Conservation (phyloP, 164 flowering plant genomes). For the Nymphaea thermarum region DNA sequence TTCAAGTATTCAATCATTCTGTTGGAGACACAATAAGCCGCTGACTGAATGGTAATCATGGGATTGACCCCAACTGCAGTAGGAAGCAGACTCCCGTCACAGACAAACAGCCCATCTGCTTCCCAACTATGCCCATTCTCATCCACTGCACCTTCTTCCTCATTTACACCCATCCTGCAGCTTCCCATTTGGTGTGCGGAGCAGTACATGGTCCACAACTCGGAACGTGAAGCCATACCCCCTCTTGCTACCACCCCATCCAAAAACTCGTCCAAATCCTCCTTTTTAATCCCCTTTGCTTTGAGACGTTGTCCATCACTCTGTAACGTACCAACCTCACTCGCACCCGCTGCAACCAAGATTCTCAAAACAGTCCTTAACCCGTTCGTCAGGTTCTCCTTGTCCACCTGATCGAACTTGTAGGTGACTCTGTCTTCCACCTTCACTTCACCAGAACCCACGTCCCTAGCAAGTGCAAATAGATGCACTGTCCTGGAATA, state of each 20-base stretch:
- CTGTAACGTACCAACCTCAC: constrained; percentile 29
- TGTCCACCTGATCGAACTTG: constrained; percentile 13
- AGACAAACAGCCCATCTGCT: constrained; percentile 27
- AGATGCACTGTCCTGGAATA: constrained; percentile 23
- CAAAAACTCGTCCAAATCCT: constrained; percentile 26
- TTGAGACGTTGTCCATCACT: constrained; percentile 25
- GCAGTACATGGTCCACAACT: constrained; percentile 16
- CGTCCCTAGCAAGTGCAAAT: constrained; percentile 24
- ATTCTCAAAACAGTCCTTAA: constrained; percentile 21
- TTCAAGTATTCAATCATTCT: constrained; percentile 15
- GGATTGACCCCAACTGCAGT: constrained; percentile 37
- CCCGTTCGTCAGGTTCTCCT: constrained; percentile 22
- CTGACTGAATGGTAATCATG: constrained; percentile 38
- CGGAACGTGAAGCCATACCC: constrained; percentile 10
- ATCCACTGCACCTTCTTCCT: constrained; percentile 28
- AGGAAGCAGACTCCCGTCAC: constrained; percentile 35
- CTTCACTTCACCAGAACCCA: constrained; percentile 26
- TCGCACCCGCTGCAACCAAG: constrained; percentile 36
- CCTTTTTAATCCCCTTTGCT: constrained; percentile 18
- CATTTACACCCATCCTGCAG: constrained; percentile 29
- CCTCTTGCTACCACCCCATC: constrained; percentile 13
- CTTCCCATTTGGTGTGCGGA: constrained; percentile 42
- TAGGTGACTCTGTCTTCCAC: constrained; percentile 20
- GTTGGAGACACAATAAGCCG: constrained; percentile 27
- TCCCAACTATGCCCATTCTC: constrained; percentile 45